Conservation (phyloP, 2,329 filamentous ascomycete species). For the Trichoderma atrobrunneum region DNA sequence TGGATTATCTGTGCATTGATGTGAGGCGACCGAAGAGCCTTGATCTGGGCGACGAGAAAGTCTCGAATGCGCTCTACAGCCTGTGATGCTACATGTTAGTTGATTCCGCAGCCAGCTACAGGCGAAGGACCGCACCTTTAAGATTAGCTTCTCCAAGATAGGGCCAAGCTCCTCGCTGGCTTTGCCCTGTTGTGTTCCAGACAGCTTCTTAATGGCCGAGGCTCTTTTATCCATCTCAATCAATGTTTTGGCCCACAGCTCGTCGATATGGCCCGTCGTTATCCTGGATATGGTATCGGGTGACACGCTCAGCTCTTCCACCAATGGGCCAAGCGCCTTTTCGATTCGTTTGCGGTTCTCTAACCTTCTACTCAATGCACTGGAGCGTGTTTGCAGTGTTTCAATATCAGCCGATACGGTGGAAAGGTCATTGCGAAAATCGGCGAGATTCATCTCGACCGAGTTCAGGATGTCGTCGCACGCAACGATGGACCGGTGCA, state of each 20-base stretch:
- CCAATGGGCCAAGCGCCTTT: conserved; percentile 78
- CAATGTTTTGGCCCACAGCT: conserved; percentile 79
- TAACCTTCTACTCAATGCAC: conserved; percentile 76
- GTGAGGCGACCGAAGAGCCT: conserved; percentile 86
- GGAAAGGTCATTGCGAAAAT: conserved; percentile 90
- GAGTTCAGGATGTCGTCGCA: conserved; percentile 93
- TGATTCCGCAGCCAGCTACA: conserved; percentile 9
- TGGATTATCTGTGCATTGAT: conserved; percentile 98
- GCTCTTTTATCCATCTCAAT: conserved; percentile 80
- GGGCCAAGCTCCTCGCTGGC: conserved; percentile 82
- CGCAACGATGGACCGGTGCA: conserved; percentile 83
- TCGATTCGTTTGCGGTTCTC: conserved; percentile 90
- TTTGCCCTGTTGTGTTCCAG: conserved; percentile 63
- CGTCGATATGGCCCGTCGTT: conserved; percentile 83
- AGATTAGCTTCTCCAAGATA: conserved; percentile 76
- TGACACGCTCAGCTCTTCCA: conserved; percentile 88
- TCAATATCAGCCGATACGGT: conserved; percentile 94
- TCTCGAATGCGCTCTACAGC: conserved; percentile 93
- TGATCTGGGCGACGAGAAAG: conserved; percentile 91
- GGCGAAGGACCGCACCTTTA: conserved; percentile 58
- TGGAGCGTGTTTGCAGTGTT: conserved; percentile 81
- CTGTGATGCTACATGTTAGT: conserved; percentile 35
- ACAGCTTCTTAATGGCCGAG: conserved; percentile 66
- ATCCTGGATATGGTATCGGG: conserved; percentile 82
- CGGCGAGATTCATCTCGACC: conserved; percentile 87